Percentiles rank a stretch among this genome's conserved stretches.
These are phyloP conservation scores for Theileria annulata DNA, from an alignment of 169 alveolate species.

Conservation along the genomic window DNA sequence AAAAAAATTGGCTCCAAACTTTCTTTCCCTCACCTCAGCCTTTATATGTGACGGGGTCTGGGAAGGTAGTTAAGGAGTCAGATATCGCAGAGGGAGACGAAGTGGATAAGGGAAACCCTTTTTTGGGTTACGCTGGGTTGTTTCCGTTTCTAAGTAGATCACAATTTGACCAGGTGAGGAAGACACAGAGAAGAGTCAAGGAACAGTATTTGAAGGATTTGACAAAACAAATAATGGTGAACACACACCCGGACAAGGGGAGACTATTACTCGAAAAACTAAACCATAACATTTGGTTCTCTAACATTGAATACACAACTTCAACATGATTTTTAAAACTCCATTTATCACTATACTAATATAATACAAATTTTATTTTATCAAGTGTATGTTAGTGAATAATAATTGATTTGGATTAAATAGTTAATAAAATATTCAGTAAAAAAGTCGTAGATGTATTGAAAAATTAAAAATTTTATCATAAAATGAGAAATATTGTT, in stretches of 20 bases:
- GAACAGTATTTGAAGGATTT: conserved; percentile 36
- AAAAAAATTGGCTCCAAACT: conserved; percentile 48
- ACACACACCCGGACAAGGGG: conserved; percentile 40
- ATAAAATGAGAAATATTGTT: too few relatives aligned
- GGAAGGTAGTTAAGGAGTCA: conserved; percentile 19
- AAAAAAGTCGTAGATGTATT: too few relatives aligned
- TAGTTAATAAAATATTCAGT: too few relatives aligned
- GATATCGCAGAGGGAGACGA: conserved; percentile 20
- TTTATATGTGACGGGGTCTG: conserved; percentile 10
- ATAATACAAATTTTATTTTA: too few relatives aligned
- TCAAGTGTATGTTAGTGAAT: too few relatives aligned
- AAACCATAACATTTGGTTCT: conserved; percentile 44
- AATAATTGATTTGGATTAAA: too few relatives aligned
- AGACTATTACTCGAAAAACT: conserved; percentile 41
- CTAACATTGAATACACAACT: conserved; percentile 43
- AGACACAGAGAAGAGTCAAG: conserved; percentile 40
- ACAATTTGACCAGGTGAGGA: conserved; percentile 50
- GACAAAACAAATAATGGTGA: conserved; percentile 19
- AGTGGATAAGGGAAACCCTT: conserved; percentile 68
- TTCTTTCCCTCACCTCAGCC: conserved; percentile 63
- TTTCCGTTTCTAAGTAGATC: conserved; percentile 72
- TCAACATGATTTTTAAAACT: conserved; percentile 14
- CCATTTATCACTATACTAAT: too few relatives aligned
- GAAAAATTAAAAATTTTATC: too few relatives aligned
- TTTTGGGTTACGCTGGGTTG: conserved; percentile 68